Base-by-base conservation (phyloP, 2,329 filamentous ascomycete species). In the Sporothrix mexicana region DNA sequence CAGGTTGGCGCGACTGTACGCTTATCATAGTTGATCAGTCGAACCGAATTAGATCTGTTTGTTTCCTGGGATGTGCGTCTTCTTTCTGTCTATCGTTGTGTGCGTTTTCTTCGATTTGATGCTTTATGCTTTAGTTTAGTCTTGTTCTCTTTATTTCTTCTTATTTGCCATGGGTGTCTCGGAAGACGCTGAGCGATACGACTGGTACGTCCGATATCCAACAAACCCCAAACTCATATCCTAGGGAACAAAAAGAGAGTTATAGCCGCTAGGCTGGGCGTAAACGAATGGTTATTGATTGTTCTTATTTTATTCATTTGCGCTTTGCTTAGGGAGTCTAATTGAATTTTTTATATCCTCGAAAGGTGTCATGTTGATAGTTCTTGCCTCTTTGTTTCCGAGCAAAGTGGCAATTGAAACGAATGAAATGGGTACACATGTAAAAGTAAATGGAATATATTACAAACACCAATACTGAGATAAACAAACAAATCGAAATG, bases 231-330 rank as follows among this genome's bases (percentile, higher is more conserved):
- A 30, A 66, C 15, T 20, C 43, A 20, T 25, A 17, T 43, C 30
- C 36, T 13, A 12, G 45, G 41, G 12, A 68, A 23, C 41, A 69
- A 69, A 49, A 61, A 68, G 62, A 61, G 12, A 49, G 12, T 15
- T 36, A 59, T 72, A 8, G 70, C 70, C 62, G 70, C 70, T 61
- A 68, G 70, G 70, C 70, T 59, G 23, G 62, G 62, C 49, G 70
- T 20, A 69, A 41, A 9, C 25, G 13, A 15, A 36, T 61, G 55
- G 55, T 7, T 7, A 23, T 7, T 51, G 7, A 45, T 57, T 25
- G 43, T 15, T 45, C 23, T 25, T 55, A 9, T 55, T 71, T 59
- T 7, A 23, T 20, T 36, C 15, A 41, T 15, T 2, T 47, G 30
- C 30, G 6, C 49, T 51, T 49, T 43, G 43, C 20, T 17, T 67